Base-by-base conservation (phyloP, 768 basidiomycete genomes). In the Hortiboletus flavorubellus region DNA sequence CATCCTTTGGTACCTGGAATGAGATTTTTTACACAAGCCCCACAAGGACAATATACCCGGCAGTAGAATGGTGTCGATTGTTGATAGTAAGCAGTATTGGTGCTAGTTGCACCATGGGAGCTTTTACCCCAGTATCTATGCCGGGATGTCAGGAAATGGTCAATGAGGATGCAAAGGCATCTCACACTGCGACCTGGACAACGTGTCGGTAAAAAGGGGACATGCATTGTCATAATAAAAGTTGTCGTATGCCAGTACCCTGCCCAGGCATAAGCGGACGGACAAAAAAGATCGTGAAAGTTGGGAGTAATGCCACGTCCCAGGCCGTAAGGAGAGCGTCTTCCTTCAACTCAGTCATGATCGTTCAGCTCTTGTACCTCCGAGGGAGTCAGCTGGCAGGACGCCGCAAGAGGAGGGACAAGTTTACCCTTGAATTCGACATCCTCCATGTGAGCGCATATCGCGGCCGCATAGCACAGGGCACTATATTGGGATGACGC, bases 91-190 rank as follows among this genome's bases (percentile, higher is more conserved):
- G 81, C 76, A 1, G 74, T 67, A 55, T 86, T 77, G 21, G 64
- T 64, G 56, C 80, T 75, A 6, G 71, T 73, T 10, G 85, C 86
- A 39, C 87, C 86, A 55, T 86, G 86, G 2, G 87, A 87, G 60
- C 88, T 84, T 68, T 89, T 86, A 54, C 87, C 88, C 84, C 84
- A 88, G 65, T 87, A 87, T 33, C 85, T 86, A 64, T 16, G 46
- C 33, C 21, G 35, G 39, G 29, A 18, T 40, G 43, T 54, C 30
- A 51, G 45, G n/a, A 40, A 39, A 18, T 29, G 49, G 8, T 39
- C 2, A 9, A 47, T 49, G 41, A 18, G 4, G 11, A 29, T 18
- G 9, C 33, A 59, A 51, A 49, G 21, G 1, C 40, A 54, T 42
- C 78, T 58, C 71, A 85, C 82, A 85, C 79, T 35, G 75, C 84